Percentiles rank a stretch among this genome's conserved stretches.
phyloP scores from a whole-genome alignment of 352 stramenopile species.

The Ophiocytium majus region DNA sequence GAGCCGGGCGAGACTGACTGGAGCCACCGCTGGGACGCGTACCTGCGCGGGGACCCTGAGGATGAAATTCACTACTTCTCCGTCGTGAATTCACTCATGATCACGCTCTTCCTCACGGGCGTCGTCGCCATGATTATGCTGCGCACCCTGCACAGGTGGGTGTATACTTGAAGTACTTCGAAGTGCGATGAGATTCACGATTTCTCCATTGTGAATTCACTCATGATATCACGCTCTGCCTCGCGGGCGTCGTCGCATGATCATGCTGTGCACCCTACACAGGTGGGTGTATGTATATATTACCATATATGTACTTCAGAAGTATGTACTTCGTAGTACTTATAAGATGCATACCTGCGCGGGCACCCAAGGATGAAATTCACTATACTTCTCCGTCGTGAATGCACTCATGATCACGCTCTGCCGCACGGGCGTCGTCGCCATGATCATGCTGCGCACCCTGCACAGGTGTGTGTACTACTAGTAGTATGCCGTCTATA shows the following conservation, averaged over 20 bases:
- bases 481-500: too few relatives aligned
- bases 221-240: conserved; percentile 99
- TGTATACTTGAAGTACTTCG: too few relatives aligned
- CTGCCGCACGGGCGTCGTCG: conserved; percentile 97
- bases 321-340: too few relatives aligned
- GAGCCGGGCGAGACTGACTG: conserved; percentile 82
- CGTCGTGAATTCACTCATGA: conserved; percentile 99
- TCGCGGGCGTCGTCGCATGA: conserved; percentile 98
- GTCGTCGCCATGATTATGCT: conserved; percentile 99
- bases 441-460: conserved; percentile 99
- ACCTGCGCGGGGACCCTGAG: conserved; percentile 84
- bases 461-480: conserved; percentile 74
- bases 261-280: conserved; percentile 96
- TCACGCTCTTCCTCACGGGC: conserved; percentile 98
- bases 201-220: conserved; percentile 99
- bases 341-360: conserved; percentile 98
- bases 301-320: too few relatives aligned
- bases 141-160: conserved; percentile 79
- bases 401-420: conserved; percentile 99
- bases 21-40: conserved; percentile 98
- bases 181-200: conserved; percentile 98
- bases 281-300: too few relatives aligned
- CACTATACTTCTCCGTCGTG: conserved; percentile 99
- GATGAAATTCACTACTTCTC: conserved; percentile 99
- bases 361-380: conserved; percentile 90